These are phyloP conservation scores for Fimicolochytrium jonesii DNA, from an alignment of 192 early-diverging fungal genomes.

Conservation along the genomic window DNA sequence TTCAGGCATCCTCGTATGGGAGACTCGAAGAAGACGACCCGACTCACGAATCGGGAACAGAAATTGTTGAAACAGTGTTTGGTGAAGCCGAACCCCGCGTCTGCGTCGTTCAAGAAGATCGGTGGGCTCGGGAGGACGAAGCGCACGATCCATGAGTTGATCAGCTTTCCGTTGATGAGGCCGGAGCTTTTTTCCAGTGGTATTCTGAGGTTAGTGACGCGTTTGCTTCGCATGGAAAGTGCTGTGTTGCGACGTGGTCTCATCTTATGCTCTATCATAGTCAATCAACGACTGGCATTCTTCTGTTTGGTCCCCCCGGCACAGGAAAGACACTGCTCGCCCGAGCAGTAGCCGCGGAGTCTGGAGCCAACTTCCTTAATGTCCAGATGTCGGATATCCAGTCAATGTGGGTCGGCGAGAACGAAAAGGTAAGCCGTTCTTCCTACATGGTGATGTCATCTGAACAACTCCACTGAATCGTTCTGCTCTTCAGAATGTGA, in stretches of 20 bases:
- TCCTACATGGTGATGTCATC: too few relatives aligned
- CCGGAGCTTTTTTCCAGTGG: constrained; percentile 40
- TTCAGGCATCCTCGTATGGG: constrained; percentile 4
- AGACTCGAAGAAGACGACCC: neutral
- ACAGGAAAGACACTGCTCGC: constrained; percentile 92
- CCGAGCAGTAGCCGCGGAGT: constrained; percentile 75
- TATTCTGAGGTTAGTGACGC: too few relatives aligned
- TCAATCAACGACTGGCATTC: constrained; percentile 35
- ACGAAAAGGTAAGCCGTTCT: constrained; percentile 74
- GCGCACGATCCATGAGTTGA: constrained; percentile 34
- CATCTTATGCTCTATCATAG: too few relatives aligned
- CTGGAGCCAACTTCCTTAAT: constrained; percentile 73
- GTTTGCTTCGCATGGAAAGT: too few relatives aligned
- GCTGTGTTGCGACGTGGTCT: too few relatives aligned
- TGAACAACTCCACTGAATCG: constrained; percentile 77
- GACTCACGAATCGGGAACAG: neutral
- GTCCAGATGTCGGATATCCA: constrained; percentile 85
- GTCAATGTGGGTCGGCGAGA: constrained; percentile 94
- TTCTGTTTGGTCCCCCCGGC: constrained; percentile 76
- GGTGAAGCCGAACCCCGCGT: neutral
- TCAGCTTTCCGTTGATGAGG: constrained; percentile 28
- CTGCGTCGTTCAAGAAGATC: neutral
- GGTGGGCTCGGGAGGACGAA: constrained; percentile 29
- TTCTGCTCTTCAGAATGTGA: constrained; percentile 63
- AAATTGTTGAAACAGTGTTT: constrained; percentile 5